phyloP scores from a whole-genome alignment of 163 green algal species.

The Volvox carteri region DNA sequence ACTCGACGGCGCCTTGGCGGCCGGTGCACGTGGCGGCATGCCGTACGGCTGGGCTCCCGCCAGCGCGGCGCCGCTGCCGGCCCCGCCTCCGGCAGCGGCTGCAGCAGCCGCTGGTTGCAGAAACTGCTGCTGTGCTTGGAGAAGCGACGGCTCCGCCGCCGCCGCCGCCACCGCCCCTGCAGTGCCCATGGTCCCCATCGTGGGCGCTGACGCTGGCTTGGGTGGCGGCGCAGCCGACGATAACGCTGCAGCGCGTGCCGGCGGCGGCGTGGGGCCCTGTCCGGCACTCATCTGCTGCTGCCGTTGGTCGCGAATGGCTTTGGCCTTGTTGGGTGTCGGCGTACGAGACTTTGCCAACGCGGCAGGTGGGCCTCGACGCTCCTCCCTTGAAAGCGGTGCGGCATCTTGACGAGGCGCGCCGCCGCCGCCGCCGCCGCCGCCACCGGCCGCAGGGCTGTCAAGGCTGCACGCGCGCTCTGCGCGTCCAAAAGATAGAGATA shows the following conservation, averaged over 20 bases:
- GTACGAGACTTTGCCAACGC: slow-evolving; percentile 56
- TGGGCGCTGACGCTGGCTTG: slow-evolving; percentile 34
- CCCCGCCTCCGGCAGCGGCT: not conserved
- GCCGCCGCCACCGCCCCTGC: not conserved
- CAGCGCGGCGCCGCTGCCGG: not conserved
- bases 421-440: not conserved
- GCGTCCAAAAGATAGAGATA: no score
- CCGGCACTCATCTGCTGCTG: slow-evolving; percentile 44
- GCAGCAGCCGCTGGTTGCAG: not conserved
- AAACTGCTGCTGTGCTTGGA: not conserved
- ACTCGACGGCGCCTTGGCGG: slow-evolving; percentile 1
- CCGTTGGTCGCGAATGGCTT: slow-evolving; percentile 61
- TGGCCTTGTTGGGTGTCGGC: slow-evolving; percentile 66
- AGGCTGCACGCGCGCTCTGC: slow-evolving; percentile 57
- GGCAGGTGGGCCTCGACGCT: slow-evolving; percentile 41
- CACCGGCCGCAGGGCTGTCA: not conserved
- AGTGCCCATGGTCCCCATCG: not conserved
- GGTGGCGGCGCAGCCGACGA: not conserved
- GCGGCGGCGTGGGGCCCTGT: slow-evolving; percentile 10
- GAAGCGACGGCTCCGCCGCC: not conserved
- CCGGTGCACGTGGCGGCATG: slow-evolving; percentile 22
- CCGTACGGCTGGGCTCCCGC: slow-evolving; percentile 17
- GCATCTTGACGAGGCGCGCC: not conserved
- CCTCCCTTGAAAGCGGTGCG: not conserved
- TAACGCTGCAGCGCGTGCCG: not conserved